Evolutionary conservation across 2,329 filamentous ascomycete genomes (phyloP), one percentile per base, ranked within the genome.

Genomic region (Teratosphaeria destructans): DNA sequence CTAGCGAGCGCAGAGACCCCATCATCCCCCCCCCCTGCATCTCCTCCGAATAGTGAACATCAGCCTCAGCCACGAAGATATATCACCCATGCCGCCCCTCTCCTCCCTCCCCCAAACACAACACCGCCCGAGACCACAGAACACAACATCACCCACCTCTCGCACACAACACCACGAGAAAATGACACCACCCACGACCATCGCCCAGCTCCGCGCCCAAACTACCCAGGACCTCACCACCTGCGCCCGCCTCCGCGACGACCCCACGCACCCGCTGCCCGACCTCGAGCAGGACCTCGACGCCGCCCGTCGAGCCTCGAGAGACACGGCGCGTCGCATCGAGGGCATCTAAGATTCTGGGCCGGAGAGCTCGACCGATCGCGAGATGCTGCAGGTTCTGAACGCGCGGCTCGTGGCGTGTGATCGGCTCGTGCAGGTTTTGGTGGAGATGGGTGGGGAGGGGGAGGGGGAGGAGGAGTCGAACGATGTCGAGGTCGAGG

Each of bases 331-430:
- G 19, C 53, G 32, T 11, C 63, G 62, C 10, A 65, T 69, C 53
- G 66, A 68, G 34, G 54, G 61, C 27, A 67, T 69, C 57, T 64
- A 68, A 56, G 60, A 54, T 4, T 57, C 60, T 34, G 19, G 14
- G 1, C 34, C 34, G 3, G 55, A 63, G 11, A 64, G 60, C 1
- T 56, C 64, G 3, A 63, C 58, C 1, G 67, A 68, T 52, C 66
- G 64, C 14, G 64, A 66, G 47, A 61, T 64, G 56, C 55, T 67
- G 39, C 66, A 67, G 56, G 64, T 61, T 5, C 57, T 69, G 47
- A 66, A 65, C 47, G 63, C 63, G 19, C 60, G 65, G 23, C 57
- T 66, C 35, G 62, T 60, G 1, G 62, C 64, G 3, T 67, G 64
- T 43, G 67, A 68, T 56, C 54, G 58, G 53, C 63, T 63, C 39